Percentiles rank a stretch among this genome's conserved stretches.
Conservation (phyloP, 768 basidiomycete genomes). For the Amanita muscaria region DNA sequence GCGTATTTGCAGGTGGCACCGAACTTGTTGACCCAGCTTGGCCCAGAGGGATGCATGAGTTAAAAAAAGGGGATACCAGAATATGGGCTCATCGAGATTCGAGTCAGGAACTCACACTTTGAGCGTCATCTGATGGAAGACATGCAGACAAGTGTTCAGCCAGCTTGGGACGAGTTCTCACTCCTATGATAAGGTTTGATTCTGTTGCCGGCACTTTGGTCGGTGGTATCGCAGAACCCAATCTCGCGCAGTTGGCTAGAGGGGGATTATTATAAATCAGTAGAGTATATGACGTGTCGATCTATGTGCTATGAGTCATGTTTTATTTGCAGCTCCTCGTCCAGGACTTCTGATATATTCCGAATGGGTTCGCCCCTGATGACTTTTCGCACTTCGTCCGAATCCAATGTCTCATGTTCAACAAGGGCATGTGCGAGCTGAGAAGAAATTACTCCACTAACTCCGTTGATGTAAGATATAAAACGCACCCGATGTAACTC, state of each 20-base stretch:
- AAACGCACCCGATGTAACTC: constrained; percentile 63
- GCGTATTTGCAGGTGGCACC: not conserved
- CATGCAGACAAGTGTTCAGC: too few relatives aligned
- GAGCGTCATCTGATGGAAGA: too few relatives aligned
- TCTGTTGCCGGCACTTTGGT: too few relatives aligned
- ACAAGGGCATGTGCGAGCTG: constrained; percentile 88
- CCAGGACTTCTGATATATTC: constrained; percentile 54
- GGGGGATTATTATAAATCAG: not conserved
- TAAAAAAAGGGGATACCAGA: too few relatives aligned
- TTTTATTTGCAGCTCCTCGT: constrained; percentile 40
- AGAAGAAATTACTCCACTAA: constrained; percentile 9
- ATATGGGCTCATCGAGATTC: too few relatives aligned
- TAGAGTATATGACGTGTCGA: constrained; percentile 1
- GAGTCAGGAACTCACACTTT: too few relatives aligned
- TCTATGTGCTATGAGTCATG: not conserved
- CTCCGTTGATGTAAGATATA: constrained; percentile 2
- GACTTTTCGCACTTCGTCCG: constrained; percentile 80
- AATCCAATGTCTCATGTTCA: constrained; percentile 88
- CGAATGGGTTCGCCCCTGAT: constrained; percentile 78
- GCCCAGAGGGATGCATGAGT: not conserved
- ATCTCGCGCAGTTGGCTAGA: not conserved
- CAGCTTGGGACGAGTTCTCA: too few relatives aligned
- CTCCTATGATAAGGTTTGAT: too few relatives aligned
- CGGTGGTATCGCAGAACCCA: too few relatives aligned
- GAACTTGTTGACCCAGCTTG: too few relatives aligned